A percentile compares a stretch with the other conserved stretches of the same genome.
Conservation (phyloP, 2,329 filamentous ascomycete genomes). For the Cyphellophora attinorum region DNA sequence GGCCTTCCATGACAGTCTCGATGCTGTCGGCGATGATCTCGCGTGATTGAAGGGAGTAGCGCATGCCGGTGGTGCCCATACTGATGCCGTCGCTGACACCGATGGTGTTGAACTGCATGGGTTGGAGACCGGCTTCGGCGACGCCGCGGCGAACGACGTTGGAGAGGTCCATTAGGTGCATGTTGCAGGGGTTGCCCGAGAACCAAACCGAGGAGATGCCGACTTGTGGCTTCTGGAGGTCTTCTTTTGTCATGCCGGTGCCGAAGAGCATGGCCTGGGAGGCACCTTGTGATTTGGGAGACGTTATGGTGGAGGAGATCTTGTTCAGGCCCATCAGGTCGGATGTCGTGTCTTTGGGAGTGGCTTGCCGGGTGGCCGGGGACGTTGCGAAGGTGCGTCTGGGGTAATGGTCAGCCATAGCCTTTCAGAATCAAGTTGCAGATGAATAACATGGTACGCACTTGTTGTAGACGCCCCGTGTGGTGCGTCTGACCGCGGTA, state of each 20-base stretch:
- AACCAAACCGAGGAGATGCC: conserved; percentile 98
- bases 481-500: too few species aligned
- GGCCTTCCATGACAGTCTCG: conserved; percentile 96
- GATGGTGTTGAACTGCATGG: conserved; percentile 98
- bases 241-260: conserved; percentile 73
- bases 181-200: conserved; percentile 97
- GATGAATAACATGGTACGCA: too few species aligned
- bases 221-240: conserved; percentile 94
- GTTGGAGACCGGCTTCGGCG: conserved; percentile 67
- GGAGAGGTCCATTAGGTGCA: conserved; percentile 90
- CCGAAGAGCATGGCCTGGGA: conserved; percentile 99
- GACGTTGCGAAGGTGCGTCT: too few species aligned
- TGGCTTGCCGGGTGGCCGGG: conserved; percentile 1
- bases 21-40: conserved; percentile 97
- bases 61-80: conserved; percentile 97
- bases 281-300: conserved; percentile 95
- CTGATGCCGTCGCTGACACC: conserved; percentile 96
- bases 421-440: too few species aligned
- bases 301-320: conserved; percentile 75
- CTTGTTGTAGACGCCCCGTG: too few species aligned
- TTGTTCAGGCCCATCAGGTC: conserved; percentile 56
- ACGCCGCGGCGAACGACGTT: conserved; percentile 65
- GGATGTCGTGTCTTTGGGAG: background rate
- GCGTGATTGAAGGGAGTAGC: conserved; percentile 85
- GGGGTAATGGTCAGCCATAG: too few species aligned